These are phyloP conservation scores for Ophioceras dolichostomum DNA, from an alignment of 2,329 filamentous ascomycete species.

Conservation along the genomic window DNA sequence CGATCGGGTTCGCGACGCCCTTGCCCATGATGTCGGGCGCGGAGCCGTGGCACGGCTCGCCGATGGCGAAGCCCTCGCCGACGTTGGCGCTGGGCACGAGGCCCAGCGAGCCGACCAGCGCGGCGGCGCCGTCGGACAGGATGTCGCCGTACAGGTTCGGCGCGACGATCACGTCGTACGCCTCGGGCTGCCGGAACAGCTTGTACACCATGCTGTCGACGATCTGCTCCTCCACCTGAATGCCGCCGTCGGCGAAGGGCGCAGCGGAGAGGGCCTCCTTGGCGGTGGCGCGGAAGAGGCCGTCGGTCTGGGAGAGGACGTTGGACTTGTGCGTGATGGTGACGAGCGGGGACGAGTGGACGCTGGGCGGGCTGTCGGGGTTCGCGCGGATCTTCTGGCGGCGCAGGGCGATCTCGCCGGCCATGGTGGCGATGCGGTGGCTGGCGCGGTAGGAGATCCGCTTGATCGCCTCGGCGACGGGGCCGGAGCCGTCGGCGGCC, in stretches of 20 bases:
- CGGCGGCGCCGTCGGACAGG: slow-evolving; percentile 87
- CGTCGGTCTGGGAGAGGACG: slow-evolving; percentile 91
- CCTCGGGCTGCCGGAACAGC: slow-evolving; percentile 88
- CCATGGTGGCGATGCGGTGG: slow-evolving; percentile 80
- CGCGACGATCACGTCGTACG: slow-evolving; percentile 96
- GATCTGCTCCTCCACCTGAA: slow-evolving; percentile 88
- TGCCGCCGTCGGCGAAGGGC: slow-evolving; percentile 42
- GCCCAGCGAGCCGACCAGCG: slow-evolving; percentile 81
- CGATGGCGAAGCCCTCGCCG: slow-evolving; percentile 86
- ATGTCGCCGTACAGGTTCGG: slow-evolving; percentile 98
- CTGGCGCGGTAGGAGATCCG: slow-evolving; percentile 82
- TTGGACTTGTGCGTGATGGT: slow-evolving; percentile 99
- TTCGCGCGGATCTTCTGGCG: slow-evolving; percentile 64
- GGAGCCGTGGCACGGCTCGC: slow-evolving; percentile 93
- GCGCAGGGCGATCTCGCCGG: slow-evolving; percentile 84
- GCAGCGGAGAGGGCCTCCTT: slow-evolving; percentile 57
- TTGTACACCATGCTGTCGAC: slow-evolving; percentile 99
- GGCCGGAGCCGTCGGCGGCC: slow-evolving; percentile 53
- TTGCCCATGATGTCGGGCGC: slow-evolving; percentile 91
- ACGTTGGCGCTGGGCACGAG: slow-evolving; percentile 94
- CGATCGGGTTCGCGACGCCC: slow-evolving; percentile 92
- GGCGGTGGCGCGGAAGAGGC: slow-evolving; percentile 77
- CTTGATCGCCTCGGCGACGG: slow-evolving; percentile 95
- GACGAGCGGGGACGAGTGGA: slow-evolving; percentile 61
- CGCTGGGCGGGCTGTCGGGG: slow-evolving; percentile 37